Evolutionary conservation across 2,329 filamentous ascomycete species (phyloP), one percentile per base, ranked within the genome.

Genomic region (Sporothrix brunneoviolacea): DNA sequence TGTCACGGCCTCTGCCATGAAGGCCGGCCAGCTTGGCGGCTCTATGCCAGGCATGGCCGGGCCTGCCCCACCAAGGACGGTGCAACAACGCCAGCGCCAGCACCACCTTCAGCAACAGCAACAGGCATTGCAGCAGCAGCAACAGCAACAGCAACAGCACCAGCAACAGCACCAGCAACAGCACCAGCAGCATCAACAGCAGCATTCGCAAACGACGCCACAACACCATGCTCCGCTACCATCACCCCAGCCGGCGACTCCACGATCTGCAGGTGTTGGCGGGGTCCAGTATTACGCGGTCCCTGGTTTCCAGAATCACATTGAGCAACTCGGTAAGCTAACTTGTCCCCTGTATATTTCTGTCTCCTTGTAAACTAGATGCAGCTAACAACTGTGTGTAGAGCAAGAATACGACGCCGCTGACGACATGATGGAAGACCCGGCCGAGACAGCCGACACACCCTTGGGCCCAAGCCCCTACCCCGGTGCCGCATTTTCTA

Each of bases 331-430:
- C 68, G 91, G 91, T 86, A 89, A 87, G 90, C 76, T 77, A 64
- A 68, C 77, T 75, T 73, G 68, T 70, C 70, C 68, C 30, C 9
- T 24, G 4, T 33, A 30, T 45, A 10, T 45, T 63, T 75, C 66
- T 75, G 64, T 61, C 62, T 62, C 59, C 55, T 62, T 46, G 19
- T 61, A 65, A 65, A 61, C 70, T 62, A 61, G 63, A 75, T 76
- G 73, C 76, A 78, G 71, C 74, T 73, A 86, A 79, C 75, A 65
- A 70, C 68, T 82, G 70, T 73, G 63, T 77, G 75, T 74, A 96
- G 91, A 97, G 74, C 90, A 95, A 77, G 91, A 97, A 74, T 97
- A 96, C 71, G 91, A 96, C 67, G 86, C 88, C 50, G 87, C 89
- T 70, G 81, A 80, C 66, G 89, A 91, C 62, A 87, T 95, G 77